phyloP scores from a whole-genome alignment of 1,284 basidiomycete species.

The Termitomyces sp. region DNA sequence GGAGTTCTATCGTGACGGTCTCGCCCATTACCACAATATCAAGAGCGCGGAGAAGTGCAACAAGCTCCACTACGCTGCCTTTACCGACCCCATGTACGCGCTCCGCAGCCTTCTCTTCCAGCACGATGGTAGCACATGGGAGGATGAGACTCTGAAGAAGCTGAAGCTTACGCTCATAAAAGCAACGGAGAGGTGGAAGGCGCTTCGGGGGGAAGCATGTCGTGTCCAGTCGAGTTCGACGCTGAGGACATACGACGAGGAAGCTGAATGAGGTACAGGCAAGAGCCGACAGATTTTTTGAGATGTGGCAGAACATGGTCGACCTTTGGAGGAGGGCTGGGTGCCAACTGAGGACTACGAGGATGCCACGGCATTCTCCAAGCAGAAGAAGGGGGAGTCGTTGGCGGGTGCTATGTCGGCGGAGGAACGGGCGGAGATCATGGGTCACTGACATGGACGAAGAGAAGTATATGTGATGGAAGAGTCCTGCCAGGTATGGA shows the following conservation, averaged over 20 bases:
- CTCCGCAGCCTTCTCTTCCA: constrained; percentile 35
- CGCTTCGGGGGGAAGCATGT: constrained; percentile 28
- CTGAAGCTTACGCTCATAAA: constrained; percentile 37
- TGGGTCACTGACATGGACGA: too few relatives aligned
- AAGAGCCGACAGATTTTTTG: constrained; percentile 17
- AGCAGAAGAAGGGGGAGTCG: too few relatives aligned
- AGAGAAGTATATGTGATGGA: too few relatives aligned
- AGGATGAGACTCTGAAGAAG: constrained; percentile 40
- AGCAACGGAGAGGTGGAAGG: constrained; percentile 32
- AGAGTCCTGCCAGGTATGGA: too few relatives aligned
- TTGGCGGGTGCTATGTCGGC: too few relatives aligned
- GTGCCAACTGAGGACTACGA: too few relatives aligned
- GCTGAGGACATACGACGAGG: constrained; percentile 35
- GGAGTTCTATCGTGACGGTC: constrained; percentile 32
- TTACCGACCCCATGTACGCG: background rate
- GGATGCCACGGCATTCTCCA: too few relatives aligned
- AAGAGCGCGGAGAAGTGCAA: constrained; percentile 36
- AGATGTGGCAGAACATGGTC: background rate
- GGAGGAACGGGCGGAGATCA: too few relatives aligned
- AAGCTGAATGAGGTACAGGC: constrained; percentile 25
- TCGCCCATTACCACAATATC: constrained; percentile 43
- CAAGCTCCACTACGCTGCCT: constrained; percentile 10
- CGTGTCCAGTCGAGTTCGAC: constrained; percentile 43
- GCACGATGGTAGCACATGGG: constrained; percentile 38
- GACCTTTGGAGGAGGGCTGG: background rate